Base-by-base conservation (phyloP, 352 stramenopile species). In the Lagenidium sp. region DNA sequence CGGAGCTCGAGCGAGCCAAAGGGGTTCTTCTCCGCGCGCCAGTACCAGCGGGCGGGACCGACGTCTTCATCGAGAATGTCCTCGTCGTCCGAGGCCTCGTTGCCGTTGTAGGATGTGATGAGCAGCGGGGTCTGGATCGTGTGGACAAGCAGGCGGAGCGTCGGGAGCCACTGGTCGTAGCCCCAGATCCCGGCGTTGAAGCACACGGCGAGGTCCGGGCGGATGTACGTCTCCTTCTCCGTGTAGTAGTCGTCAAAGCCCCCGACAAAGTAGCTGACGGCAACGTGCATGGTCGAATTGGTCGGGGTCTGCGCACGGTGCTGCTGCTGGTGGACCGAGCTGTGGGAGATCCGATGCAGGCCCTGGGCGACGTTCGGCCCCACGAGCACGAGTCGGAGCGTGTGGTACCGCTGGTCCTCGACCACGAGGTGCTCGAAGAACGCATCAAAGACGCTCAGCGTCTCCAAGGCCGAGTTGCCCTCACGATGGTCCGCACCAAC, bases 121-220 rank as follows among this genome's bases (percentile, higher is more conserved):
- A 94, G 46, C 32, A 89, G 53, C 22, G 80, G 80, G 26, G 72
- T 63, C 20, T 57, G 46, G 13, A 82, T 57, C 18, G 68, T 65
- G 23, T 61, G 52, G 32, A 91, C 60, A 41, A 93, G 68, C 30
- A 83, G 50, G 37, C 49, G 47, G 19, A 94, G 65, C 16, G 80
- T 81, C 18, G 80, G 80, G 7, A 85, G 42, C 82, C 82, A 94
- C 48, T 89, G 64, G 50, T 94, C 78, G 50, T 94, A 94, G 30
- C 82, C 82, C 82, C 82, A 94, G 21, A 94, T 74, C 4, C 82
- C 82, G 12, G 82, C 82, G 36, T 94, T 92, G 45, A 92, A 94
- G 46, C 75, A 89, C 30, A 88, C 71, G 1, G 68, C 64, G 5
- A 89, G 57, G 41, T 87, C 67, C 4, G 81, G 73, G 6, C 55